These are phyloP conservation scores for Coemansia sp. DNA, from an alignment of 192 early-diverging fungal species.

Conservation along the genomic window DNA sequence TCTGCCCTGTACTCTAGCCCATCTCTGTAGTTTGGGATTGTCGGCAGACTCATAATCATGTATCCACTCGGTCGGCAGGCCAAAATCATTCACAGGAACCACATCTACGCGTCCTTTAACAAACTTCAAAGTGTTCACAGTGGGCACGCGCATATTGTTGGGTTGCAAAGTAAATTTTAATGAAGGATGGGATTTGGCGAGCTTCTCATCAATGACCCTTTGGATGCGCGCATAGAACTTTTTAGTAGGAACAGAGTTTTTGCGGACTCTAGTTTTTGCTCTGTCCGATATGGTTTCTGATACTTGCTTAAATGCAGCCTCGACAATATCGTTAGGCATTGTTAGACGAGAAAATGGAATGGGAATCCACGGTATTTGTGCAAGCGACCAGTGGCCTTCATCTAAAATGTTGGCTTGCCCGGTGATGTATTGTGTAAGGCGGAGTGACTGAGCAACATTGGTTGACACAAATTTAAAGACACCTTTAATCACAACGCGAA, in stretches of 20 bases:
- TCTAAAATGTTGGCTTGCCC: conserved; percentile 4
- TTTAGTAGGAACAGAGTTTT: not conserved
- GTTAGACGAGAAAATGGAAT: not conserved
- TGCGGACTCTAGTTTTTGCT: not conserved
- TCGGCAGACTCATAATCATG: conserved; percentile 19
- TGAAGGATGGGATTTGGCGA: not conserved
- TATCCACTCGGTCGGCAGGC: not conserved
- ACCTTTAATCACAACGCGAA: not conserved
- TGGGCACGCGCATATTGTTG: conserved; percentile 7
- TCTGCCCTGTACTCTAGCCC: not conserved
- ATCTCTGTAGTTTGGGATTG: not conserved
- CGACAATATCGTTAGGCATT: conserved; percentile 3
- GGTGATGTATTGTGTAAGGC: conserved; percentile 17
- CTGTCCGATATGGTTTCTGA: not conserved
- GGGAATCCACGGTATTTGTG: not conserved
- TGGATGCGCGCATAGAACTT: conserved; percentile 8
- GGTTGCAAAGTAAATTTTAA: conserved; percentile 10
- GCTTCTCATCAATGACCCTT: not conserved
- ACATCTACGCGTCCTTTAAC: not conserved
- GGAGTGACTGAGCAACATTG: not conserved
- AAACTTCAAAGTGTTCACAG: not conserved
- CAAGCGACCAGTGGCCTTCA: conserved; percentile 10
- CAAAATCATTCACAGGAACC: conserved; percentile 1
- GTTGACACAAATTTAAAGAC: not conserved
- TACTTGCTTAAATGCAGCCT: not conserved